Conservation (phyloP, 192 early-diverging fungal genomes). For the Chytriomyces sp. region DNA sequence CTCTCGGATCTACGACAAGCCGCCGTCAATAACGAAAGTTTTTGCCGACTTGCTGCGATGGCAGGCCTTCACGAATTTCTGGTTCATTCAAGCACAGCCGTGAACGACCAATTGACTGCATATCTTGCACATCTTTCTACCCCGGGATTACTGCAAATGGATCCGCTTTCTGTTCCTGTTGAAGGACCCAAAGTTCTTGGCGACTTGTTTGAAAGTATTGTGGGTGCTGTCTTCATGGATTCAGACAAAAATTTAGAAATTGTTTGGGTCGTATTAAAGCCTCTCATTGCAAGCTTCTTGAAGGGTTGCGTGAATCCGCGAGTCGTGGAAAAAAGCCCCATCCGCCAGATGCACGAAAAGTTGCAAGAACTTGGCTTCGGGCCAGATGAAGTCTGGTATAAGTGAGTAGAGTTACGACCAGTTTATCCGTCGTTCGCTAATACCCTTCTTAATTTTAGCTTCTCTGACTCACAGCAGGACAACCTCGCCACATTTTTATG, state of each 20-base stretch:
- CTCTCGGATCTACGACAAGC: constrained; percentile 85
- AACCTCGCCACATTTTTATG: background rate
- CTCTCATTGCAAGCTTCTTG: constrained; percentile 43
- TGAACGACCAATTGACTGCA: constrained; percentile 59
- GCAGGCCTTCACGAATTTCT: constrained; percentile 68
- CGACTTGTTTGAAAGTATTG: constrained; percentile 80
- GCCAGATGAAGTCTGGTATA: constrained; percentile 42
- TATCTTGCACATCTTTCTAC: constrained; percentile 54
- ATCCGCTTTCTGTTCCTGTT: constrained; percentile 7
- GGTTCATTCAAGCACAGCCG: constrained; percentile 54
- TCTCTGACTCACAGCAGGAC: background rate
- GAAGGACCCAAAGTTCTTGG: constrained; percentile 81
- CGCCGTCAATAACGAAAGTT: constrained; percentile 81
- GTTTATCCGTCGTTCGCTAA: background rate
- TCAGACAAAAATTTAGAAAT: constrained; percentile 62
- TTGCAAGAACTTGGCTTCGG: constrained; percentile 48
- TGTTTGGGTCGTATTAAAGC: constrained; percentile 47
- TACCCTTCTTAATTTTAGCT: background rate
- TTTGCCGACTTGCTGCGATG: constrained; percentile 68
- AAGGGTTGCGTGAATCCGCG: constrained; percentile 39
- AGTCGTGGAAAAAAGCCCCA: constrained; percentile 46
- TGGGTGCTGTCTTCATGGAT: constrained; percentile 85
- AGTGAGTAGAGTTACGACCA: constrained; percentile 33
- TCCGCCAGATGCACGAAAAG: constrained; percentile 47
- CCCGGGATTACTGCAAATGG: constrained; percentile 29